Percentiles rank a stretch among this genome's conserved stretches.
phyloP scores from a whole-genome alignment of 2,329 filamentous ascomycete genomes.

The Xylaria sp. region DNA sequence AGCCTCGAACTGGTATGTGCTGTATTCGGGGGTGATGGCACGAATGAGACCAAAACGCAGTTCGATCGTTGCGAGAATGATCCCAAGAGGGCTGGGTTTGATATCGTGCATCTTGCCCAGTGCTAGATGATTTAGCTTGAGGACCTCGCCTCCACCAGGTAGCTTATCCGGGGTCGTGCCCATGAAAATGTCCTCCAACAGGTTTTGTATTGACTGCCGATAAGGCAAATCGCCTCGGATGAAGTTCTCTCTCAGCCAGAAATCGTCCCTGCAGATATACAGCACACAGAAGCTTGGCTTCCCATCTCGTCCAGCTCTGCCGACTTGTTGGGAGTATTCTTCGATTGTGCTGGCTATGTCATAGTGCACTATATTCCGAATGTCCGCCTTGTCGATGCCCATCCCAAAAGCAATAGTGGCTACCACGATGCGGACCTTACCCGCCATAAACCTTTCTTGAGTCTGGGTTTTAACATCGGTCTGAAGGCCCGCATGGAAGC shows the following conservation, averaged over 20 bases:
- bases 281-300: constrained; percentile 66
- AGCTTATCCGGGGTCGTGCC: constrained; percentile 48
- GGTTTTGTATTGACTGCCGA: constrained; percentile 56
- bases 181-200: constrained; percentile 67
- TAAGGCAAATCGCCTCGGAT: constrained; percentile 69
- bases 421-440: constrained; percentile 58
- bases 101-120: constrained; percentile 66
- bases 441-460: constrained; percentile 65
- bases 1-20: constrained; percentile 62
- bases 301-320: constrained; percentile 66
- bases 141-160: constrained; percentile 53
- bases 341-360: constrained; percentile 64
- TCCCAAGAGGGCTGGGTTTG: constrained; percentile 58
- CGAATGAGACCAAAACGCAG: constrained; percentile 67
- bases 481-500: constrained; percentile 64
- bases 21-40: constrained; percentile 67
- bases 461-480: constrained; percentile 56
- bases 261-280: constrained; percentile 67
- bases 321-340: constrained; percentile 68
- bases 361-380: constrained; percentile 66
- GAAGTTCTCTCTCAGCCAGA: constrained; percentile 69
- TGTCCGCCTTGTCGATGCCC: constrained; percentile 68
- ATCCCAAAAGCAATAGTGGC: constrained; percentile 70
- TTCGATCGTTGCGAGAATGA: constrained; percentile 70
- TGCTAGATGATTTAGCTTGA: constrained; percentile 58